Evolutionary conservation across 768 basidiomycete genomes (phyloP).

Genomic region (Asterophora lycoperdoides): DNA sequence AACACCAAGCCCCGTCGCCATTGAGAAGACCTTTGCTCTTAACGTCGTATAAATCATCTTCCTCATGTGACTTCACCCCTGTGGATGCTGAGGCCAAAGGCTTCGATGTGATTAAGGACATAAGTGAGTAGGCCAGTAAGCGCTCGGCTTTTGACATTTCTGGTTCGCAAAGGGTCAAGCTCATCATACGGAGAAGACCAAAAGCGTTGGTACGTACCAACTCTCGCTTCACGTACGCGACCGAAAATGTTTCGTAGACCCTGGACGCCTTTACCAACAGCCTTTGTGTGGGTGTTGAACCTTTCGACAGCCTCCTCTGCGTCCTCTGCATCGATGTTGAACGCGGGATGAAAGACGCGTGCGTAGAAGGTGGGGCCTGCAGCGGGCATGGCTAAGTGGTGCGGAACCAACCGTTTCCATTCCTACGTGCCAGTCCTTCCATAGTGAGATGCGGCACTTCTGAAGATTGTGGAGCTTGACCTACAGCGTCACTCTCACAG

Average conservation of each 20-base stretch:
- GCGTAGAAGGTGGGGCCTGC: conserved; percentile 77
- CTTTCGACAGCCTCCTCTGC: conserved; percentile 52
- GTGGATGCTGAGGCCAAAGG: conserved; percentile 47
- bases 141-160: conserved; percentile 80
- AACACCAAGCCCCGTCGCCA: conserved; percentile 79
- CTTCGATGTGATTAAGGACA: conserved; percentile 72
- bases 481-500: conserved; percentile 69
- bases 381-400: conserved; percentile 54
- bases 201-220: conserved; percentile 42
- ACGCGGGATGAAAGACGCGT: conserved; percentile 78
- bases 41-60: conserved; percentile 37
- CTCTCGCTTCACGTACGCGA: conserved; percentile 57
- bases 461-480: conserved; percentile 21
- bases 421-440: conserved; percentile 41
- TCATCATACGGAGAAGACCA: background rate
- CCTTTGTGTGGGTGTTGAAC: conserved; percentile 64
- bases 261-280: conserved; percentile 67
- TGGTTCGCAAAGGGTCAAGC: conserved; percentile 21
- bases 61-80: conserved; percentile 43
- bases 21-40: conserved; percentile 60
- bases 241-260: conserved; percentile 59
- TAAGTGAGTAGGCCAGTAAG: conserved; percentile 64
- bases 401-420: conserved; percentile 61
- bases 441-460: conserved; percentile 2
- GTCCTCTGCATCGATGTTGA: conserved; percentile 76